Evolutionary conservation across 1,139 yeast genomes (phyloP).

Genomic region (Pichia sp.): DNA sequence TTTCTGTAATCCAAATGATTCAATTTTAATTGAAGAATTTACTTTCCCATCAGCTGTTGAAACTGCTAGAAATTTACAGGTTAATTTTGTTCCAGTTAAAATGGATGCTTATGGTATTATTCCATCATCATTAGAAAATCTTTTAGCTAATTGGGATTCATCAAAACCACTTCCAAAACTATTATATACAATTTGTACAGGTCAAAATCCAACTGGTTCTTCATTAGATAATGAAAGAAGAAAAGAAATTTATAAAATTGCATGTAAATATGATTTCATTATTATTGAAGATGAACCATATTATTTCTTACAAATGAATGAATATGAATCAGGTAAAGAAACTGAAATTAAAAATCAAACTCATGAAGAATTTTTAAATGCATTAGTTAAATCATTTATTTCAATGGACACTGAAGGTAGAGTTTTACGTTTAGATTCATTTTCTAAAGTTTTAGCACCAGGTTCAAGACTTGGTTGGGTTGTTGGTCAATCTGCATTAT

Average conservation of each 20-base stretch:
- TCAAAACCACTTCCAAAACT: conserved; percentile 48
- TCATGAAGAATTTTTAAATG: conserved; percentile 53
- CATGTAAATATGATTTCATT: conserved; percentile 72
- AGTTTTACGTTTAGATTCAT: conserved; percentile 83
- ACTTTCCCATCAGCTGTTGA: conserved; percentile 82
- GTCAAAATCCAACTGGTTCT: conserved; percentile 94
- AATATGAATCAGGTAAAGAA: conserved; percentile 47
- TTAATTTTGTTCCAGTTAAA: conserved; percentile 62
- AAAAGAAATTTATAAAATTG: conserved; percentile 58
- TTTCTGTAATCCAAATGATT: conserved; percentile 71
- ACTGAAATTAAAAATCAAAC: conserved; percentile 26
- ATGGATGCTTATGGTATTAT: conserved; percentile 78
- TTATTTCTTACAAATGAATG: conserved; percentile 85
- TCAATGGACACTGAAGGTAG: conserved; percentile 83
- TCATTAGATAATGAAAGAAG: conserved; percentile 70
- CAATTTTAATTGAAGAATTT: conserved; percentile 75
- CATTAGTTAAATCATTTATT: conserved; percentile 73
- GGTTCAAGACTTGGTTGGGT: conserved; percentile 92
- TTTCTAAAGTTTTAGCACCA: conserved; percentile 90
- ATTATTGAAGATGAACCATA: conserved; percentile 92
- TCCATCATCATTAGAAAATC: conserved; percentile 61
- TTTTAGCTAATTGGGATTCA: conserved; percentile 64
- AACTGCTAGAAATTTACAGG: conserved; percentile 69
- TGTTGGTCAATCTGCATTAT: conserved; percentile 59
- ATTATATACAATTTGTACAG: conserved; percentile 82